phyloP scores from a whole-genome alignment of 768 basidiomycete genomes.

The Flagelloscypha sp. region DNA sequence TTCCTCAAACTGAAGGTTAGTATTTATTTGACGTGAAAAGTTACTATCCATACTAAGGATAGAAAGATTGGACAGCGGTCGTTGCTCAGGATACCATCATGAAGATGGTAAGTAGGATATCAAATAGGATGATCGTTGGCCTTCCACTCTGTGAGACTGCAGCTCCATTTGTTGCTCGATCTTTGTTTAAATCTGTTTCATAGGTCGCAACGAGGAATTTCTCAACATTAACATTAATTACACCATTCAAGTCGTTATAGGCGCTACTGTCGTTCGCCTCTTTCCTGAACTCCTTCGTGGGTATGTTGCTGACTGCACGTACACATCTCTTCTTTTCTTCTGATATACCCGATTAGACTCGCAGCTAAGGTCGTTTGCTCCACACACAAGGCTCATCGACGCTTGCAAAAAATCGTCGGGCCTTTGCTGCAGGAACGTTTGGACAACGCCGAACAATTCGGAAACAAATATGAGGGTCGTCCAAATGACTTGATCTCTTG shows the following conservation, averaged over 20 bases:
- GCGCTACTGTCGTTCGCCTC: conserved; percentile 19
- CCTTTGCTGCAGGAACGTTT: conserved; percentile 26
- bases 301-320: too few relatives aligned
- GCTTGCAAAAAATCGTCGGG: conserved; percentile 12
- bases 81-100: conserved; percentile 20
- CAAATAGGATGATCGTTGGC: conserved; percentile 38
- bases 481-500: conserved; percentile 41
- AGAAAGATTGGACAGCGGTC: conserved; percentile 32
- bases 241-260: conserved; percentile 21
- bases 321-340: too few relatives aligned
- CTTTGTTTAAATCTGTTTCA: not conserved
- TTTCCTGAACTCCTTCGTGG: conserved; percentile 26
- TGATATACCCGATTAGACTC: too few relatives aligned
- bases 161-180: not conserved
- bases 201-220: conserved; percentile 23
- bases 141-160: conserved; percentile 31
- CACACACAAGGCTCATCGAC: conserved; percentile 10
- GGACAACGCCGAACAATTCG: conserved; percentile 16
- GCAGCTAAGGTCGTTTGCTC: too few relatives aligned
- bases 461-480: conserved; percentile 17
- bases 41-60: not conserved
- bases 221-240: conserved; percentile 22
- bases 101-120: conserved; percentile 28
- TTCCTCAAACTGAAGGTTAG: conserved; percentile 5
- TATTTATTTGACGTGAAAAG: not conserved